phyloP scores from a whole-genome alignment of 352 stramenopile genomes.

The Phytopythium kandeliae region DNA sequence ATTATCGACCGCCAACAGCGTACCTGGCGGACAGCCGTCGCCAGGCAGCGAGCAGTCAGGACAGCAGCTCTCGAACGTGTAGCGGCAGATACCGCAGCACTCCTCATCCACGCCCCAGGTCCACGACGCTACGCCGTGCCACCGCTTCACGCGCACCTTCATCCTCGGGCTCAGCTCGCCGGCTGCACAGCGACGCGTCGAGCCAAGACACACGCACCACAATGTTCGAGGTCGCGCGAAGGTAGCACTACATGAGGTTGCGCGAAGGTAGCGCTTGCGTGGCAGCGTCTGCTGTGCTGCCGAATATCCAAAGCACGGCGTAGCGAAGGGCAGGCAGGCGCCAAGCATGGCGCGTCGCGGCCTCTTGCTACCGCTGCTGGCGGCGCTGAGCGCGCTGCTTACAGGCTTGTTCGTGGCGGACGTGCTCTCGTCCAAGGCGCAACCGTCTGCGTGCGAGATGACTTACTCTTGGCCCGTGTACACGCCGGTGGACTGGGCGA shows the following conservation, averaged over 20 bases:
- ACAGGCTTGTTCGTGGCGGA: constrained; percentile 42
- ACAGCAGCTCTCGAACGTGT: constrained; percentile 79
- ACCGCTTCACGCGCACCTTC: constrained; percentile 84
- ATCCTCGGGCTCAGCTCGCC: constrained; percentile 17
- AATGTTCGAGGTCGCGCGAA: no score
- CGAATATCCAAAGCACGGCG: neutral
- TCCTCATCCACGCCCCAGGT: constrained; percentile 90
- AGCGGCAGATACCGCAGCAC: constrained; percentile 86
- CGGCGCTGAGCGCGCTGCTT: constrained; percentile 37
- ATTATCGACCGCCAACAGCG: no score
- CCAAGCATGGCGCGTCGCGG: constrained; percentile 2
- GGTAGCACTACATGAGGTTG: no score
- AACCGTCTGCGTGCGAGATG: constrained; percentile 66
- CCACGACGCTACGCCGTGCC: constrained; percentile 89
- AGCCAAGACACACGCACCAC: no score
- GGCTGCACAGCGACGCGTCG: no score
- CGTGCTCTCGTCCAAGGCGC: constrained; percentile 20
- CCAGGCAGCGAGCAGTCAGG: constrained; percentile 71
- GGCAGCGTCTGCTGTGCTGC: neutral
- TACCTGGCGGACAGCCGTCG: constrained; percentile 82
- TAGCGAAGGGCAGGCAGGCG: neutral
- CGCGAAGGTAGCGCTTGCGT: neutral
- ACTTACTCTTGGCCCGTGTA: constrained; percentile 86
- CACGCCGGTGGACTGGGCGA: constrained; percentile 33
- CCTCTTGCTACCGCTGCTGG: constrained; percentile 50